Base-by-base conservation (phyloP, 345 rosid genomes). In the Acer negundo region DNA sequence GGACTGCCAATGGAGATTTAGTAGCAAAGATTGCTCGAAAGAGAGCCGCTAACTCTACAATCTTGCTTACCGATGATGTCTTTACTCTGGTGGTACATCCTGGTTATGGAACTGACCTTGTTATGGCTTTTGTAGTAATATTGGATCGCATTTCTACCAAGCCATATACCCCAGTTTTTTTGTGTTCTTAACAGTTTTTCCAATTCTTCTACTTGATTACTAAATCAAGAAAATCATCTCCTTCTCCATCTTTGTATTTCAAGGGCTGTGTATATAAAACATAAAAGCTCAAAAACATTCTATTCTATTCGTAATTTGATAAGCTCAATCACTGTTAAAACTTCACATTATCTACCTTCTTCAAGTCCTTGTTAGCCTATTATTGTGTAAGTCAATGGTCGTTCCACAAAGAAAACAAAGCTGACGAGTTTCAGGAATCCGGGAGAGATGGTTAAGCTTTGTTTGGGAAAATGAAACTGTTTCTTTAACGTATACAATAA, bases 91-190 rank as follows among this genome's bases (percentile, higher is more conserved):
- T 42, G 44, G 83, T 89, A 46, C 78, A 80, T 2, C 86, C 89
- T 28, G 86, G 86, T 40, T 81, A 80, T 63, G 85, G 85, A 31
- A 53, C 76, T 0, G 80, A 75, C 3, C 86, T 86, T 19, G 49
- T 82, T n/a, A 89, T 89, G 92, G 88, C 87, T 31, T 83, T 84
- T 58, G 73, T 89, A 8, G 55, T 89, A 63, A 71, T 82, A 47
- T 71, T 89, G 79, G 92, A 89, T 73, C 88, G 90, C 65, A 86
- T 89, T 38, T 82, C 77, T 72, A 49, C 31, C 10, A 80, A 78
- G 24, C 79, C 88, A 4, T 68, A 40, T 6, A 9, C 78, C 10
- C 87, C 86, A 42, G 26, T 79, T 56, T 31, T 84, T 56, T 31
- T 84, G 69, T 88, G 88, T 67, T 81, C 82, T 75, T 88, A 22